Evolutionary conservation across 768 basidiomycete genomes (phyloP), one percentile per base, ranked within the genome.

Genomic region (Arthromyces matolae): DNA sequence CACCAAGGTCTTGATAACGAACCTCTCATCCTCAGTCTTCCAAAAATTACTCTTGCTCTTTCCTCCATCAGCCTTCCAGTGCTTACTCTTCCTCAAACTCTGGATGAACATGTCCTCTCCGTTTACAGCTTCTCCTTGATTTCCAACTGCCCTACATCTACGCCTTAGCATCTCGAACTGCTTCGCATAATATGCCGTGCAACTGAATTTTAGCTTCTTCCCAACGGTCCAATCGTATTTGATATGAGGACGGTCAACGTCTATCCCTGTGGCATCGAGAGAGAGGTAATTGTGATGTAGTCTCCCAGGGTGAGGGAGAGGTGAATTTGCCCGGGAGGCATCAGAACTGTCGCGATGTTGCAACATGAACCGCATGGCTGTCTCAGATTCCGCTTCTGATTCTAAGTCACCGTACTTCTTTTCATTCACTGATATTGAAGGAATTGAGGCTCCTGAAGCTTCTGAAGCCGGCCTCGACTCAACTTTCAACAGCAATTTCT

Each of bases 1-100:
- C 13, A 93, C 84, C 50, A 91, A 65, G 16, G 88, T 88, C 77
- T 91, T 91, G 71, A 91, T 84, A 55, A 93, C 83, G 60, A 85
- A 89, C 50, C 80, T 71, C 54, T 86, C 79, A 63, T 93, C 89
- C 22, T 67, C 62, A 37, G 86, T 89, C 73, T 86, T 88, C 85
- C 88, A 88, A 59, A 91, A 93, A 53, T 84, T 82, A 2, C 80
- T 81, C 58, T 75, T 78, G 64, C 86, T 88, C 76, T 91, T 93
- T 5, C 89, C 89, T 0, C 89, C 84, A 47, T 81, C 81, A 0
- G 88, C 87, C 10, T 73, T 68, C 88, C 89, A 93, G 47, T 78
- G 80, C 33, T 72, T 67, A 52, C 82, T 81, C 41, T 68, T 63
- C 19, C 72, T 70, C 53, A 91, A 60, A 59, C 85, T 89, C 62